Conservation (phyloP, 2,329 filamentous ascomycete species). For the Drechslerella dactyloides region DNA sequence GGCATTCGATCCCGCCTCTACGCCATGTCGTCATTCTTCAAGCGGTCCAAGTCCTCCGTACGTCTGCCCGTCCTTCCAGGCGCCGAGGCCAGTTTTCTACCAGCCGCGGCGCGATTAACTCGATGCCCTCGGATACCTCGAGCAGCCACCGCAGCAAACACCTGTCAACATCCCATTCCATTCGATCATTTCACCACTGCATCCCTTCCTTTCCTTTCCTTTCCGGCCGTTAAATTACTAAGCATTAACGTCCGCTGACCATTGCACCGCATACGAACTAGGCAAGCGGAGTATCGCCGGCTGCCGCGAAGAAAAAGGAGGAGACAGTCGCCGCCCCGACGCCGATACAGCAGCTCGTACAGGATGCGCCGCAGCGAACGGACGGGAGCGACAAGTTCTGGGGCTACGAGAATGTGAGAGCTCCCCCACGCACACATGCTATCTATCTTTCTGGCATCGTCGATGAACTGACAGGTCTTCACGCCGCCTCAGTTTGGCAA, state of each 20-base stretch:
- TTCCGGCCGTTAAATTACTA: background rate
- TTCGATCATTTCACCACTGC: background rate
- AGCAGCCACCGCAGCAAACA: background rate
- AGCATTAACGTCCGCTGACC: conserved; percentile 1
- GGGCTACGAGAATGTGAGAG: conserved; percentile 91
- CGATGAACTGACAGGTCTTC: conserved; percentile 15
- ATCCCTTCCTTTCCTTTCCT: background rate
- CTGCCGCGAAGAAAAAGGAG: conserved; percentile 46
- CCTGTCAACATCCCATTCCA: background rate
- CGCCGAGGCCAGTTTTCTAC: background rate
- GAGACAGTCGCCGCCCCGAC: conserved; percentile 37
- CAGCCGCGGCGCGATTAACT: background rate
- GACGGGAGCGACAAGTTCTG: conserved; percentile 99
- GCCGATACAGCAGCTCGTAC: conserved; percentile 71
- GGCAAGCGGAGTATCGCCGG: conserved; percentile 41
- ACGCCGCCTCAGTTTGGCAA: conserved; percentile 50
- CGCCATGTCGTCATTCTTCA: conserved; percentile 44
- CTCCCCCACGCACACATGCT: conserved; percentile 21
- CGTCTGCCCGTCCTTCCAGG: conserved; percentile 10
- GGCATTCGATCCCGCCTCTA: conserved; percentile 17
- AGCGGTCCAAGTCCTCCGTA: conserved; percentile 47
- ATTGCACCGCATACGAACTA: conserved; percentile 10
- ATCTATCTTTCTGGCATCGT: background rate
- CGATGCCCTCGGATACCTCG: background rate
- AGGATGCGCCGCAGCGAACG: conserved; percentile 77